Base-by-base conservation (phyloP, 352 stramenopile species). In the Phytopythium oedochilum region DNA sequence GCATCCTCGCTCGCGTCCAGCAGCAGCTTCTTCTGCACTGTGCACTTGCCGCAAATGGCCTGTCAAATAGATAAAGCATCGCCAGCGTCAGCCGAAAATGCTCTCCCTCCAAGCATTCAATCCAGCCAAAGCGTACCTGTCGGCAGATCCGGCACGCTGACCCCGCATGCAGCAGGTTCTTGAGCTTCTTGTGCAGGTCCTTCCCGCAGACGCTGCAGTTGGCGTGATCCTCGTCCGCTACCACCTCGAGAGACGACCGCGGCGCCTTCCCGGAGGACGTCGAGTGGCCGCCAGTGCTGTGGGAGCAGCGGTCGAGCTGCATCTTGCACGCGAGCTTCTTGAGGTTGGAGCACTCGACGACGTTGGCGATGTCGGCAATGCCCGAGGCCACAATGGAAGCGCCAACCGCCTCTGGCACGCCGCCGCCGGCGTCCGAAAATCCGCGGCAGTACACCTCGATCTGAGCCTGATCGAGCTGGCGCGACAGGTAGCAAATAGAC, bases 401-500 rank as follows among this genome's bases (percentile, higher is more conserved):
- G 1, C 57, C 59, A 29, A 83, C 59, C 0, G 69, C 35, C 6
- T 66, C 58, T 0, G 73, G 63, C 18, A 83, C 44, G 23, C 52
- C 74, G 28, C 72, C 70, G 26, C 72, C 62, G 40, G 73, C 67
- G 50, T 83, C 70, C 2, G 64, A 60, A 38, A 68, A 86, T 0
- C 64, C 64, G 44, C 73, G 71, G 34, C 68, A 74, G 58, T 75
- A 86, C 15, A 78, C 64, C 53, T 78, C 72, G 29, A 83, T 74
- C 42, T 66, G 64, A 26, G 61, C 51, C 10, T 70, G 53, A 20
- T 66, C 55, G 14, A 66, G 49, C 49, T 83, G 70, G 4, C 73
- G 63, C 52, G 71, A 69, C 38, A 81, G 78, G 59, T 74, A 76
- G 63, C 75, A 86, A 42, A 75, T 73, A 2, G 72, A 83, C 36